A percentile compares a stretch with the other conserved stretches of the same genome.
These are phyloP conservation scores for Chaetomiaceae sp. DNA, from an alignment of 2,329 filamentous ascomycete genomes.

Conservation along the genomic window DNA sequence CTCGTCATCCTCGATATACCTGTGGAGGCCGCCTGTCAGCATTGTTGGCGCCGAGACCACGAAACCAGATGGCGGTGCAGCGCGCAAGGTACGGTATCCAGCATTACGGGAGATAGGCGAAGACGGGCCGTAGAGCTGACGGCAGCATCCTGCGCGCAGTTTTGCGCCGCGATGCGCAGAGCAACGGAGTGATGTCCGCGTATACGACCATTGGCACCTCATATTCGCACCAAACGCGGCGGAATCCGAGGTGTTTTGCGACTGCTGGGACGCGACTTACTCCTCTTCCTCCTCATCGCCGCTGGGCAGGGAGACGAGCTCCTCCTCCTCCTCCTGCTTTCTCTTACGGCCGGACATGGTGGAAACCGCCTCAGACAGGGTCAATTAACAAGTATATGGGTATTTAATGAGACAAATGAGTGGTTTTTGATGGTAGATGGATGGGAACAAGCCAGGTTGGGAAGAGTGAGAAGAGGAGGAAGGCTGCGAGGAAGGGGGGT, in stretches of 20 bases:
- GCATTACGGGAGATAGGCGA: background rate
- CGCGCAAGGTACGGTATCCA: background rate
- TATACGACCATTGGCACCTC: constrained; percentile 14
- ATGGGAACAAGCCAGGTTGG: constrained; percentile 18
- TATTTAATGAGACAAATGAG: constrained; percentile 12
- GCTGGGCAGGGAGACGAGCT: constrained; percentile 52
- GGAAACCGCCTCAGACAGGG: constrained; percentile 12
- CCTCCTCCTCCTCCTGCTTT: constrained; percentile 51
- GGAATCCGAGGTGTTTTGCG: constrained; percentile 18
- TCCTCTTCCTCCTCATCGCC: constrained; percentile 52
- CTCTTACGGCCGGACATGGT: constrained; percentile 51
- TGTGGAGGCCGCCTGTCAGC: constrained; percentile 14
- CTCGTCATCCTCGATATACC: constrained; percentile 29
- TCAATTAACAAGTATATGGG: constrained; percentile 28
- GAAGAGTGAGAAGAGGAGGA: constrained; percentile 27
- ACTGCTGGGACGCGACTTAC: constrained; percentile 40
- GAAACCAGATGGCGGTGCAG: background rate
- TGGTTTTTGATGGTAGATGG: constrained; percentile 19
- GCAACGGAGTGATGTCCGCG: background rate
- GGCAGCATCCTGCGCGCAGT: background rate
- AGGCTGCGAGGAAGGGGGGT: constrained; percentile 24
- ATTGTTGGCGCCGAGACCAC: background rate
- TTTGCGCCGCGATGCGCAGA: constrained; percentile 22
- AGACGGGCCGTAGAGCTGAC: background rate
- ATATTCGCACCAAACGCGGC: constrained; percentile 10